These are phyloP conservation scores for Pterocarpus macrocarpus DNA, from an alignment of 306 rosid species.

Conservation along the genomic window DNA sequence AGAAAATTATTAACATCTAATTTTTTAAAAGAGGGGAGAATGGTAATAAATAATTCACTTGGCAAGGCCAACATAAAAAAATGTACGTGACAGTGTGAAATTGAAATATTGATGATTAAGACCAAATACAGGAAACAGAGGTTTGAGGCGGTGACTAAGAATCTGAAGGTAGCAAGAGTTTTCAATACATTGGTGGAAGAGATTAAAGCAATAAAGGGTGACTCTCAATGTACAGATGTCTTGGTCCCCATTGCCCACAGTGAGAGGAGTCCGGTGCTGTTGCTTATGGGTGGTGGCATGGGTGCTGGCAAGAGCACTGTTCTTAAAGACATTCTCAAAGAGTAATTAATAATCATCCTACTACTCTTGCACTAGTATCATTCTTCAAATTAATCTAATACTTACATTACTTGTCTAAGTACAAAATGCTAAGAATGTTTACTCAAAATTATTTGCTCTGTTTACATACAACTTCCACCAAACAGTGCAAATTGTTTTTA, in stretches of 20 bases:
- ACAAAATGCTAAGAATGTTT: too few species aligned
- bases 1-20: conserved; percentile 10
- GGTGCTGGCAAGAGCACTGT: conserved; percentile 98
- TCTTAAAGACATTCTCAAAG: conserved; percentile 81
- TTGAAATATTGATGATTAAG: not conserved
- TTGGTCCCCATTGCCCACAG: conserved; percentile 62
- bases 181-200: conserved; percentile 86
- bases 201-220: conserved; percentile 68
- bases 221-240: conserved; percentile 55
- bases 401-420: too few species aligned
- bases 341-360: conserved; percentile 52
- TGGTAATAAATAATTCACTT: not conserved
- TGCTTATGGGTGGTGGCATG: conserved; percentile 98
- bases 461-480: not conserved
- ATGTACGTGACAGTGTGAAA: not conserved
- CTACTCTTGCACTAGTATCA: not conserved
- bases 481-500: too few species aligned
- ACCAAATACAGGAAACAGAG: conserved; percentile 62
- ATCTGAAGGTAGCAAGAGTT: conserved; percentile 69
- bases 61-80: not conserved
- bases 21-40: not conserved
- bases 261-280: conserved; percentile 82
- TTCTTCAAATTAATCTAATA: not conserved
- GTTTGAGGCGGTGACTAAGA: conserved; percentile 67
- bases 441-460: too few species aligned